A percentile compares a stretch with the other conserved stretches of the same genome.
These are phyloP conservation scores for Astrephomene gubernaculifera DNA, from an alignment of 139 green algal genomes.

Conservation along the genomic window DNA sequence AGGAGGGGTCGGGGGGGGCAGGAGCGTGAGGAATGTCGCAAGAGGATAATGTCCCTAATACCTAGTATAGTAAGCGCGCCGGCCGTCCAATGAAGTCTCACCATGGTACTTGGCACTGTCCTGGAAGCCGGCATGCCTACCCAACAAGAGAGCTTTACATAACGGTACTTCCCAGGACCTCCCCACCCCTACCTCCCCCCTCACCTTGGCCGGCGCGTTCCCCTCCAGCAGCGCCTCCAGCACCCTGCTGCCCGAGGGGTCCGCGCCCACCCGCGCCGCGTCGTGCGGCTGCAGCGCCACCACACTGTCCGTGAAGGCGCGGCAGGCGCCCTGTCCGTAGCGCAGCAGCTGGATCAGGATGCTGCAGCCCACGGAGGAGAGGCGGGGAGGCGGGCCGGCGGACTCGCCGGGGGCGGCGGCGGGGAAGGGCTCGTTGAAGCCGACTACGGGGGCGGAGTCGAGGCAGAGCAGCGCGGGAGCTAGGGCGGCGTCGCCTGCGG, in stretches of 20 bases:
- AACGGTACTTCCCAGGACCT: too few species aligned
- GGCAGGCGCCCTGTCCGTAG: conserved; percentile 48
- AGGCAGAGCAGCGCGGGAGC: conserved; percentile 3
- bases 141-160: too few species aligned
- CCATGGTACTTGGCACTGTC: too few species aligned
- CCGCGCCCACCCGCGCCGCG: conserved; percentile 50
- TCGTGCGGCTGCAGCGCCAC: conserved; percentile 29
- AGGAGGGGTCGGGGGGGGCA: too few species aligned
- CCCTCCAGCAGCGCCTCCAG: conserved; percentile 72
- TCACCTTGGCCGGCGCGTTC: conserved; percentile 58
- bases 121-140: too few species aligned
- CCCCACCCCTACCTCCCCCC: too few species aligned
- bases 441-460: not conserved
- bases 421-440: not conserved
- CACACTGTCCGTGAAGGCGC: conserved; percentile 57
- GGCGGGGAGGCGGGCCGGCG: conserved; percentile 16
- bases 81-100: too few species aligned
- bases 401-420: not conserved
- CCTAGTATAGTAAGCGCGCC: too few species aligned
- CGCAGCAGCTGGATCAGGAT: conserved; percentile 59
- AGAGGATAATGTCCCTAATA: too few species aligned
- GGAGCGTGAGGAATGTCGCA: too few species aligned
- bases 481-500: not conserved
- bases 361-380: conserved; percentile 70
- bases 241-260: conserved; percentile 73